Evolutionary conservation across 345 rosid species (phyloP), one percentile per base, ranked within the genome.

Genomic region (Chamaenerion angustifolium): DNA sequence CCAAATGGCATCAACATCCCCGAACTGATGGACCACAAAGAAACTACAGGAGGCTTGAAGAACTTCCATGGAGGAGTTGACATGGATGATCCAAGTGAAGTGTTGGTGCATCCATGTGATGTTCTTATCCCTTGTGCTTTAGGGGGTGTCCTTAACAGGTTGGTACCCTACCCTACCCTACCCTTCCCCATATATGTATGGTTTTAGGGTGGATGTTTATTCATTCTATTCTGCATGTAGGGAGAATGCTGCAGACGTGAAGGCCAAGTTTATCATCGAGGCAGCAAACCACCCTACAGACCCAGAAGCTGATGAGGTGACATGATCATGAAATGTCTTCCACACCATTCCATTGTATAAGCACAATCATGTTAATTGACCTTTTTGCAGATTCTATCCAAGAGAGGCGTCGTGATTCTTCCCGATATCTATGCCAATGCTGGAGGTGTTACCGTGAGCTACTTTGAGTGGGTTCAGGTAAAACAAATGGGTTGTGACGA

Each of bases 231-330:
- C 25, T 21, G 25, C 25, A 21, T 21, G 25, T 21, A 21, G 76
- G 98, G 95, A 81, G 57, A 90, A 86, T 68, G 98, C 98, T 19
- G 69, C 75, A 11, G 78, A 83, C 67, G 90, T 90, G 64, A 86
- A 78, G 73, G 92, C 98, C 48, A 90, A 86, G 78, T 90, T 81
- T 72, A 79, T 90, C 40, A 61, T 83, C 54, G 97, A 89, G 72
- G 97, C 95, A 40, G 97, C 97, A 58, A 89, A 85, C 61, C 95
- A 89, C 71, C 97, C 97, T 25, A 76, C 92, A 3, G 98, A 90
- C 63, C 98, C 95, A 13, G 95, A 86, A 50, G 98, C 95, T 19
- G 98, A 90, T 54, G 95, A 90, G 25, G 25, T 21, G 4, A 21
- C 25, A 21, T 21, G 25, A 21, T 21, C 25, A 21, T 21, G 25